Evolutionary conservation across 164 flowering plant species (phyloP).

Genomic region (Stephania cephalantha): DNA sequence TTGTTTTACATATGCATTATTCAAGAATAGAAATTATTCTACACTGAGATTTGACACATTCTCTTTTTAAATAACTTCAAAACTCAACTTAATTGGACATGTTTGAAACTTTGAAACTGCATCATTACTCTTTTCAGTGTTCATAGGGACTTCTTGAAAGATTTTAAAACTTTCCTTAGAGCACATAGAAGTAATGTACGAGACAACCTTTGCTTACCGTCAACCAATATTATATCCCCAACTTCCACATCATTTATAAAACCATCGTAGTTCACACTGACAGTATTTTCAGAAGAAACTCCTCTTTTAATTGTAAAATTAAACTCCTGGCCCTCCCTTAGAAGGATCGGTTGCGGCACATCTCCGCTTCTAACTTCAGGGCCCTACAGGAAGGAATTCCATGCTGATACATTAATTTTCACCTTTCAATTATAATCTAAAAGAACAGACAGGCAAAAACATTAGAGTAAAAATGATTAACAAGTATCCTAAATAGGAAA

Average conservation of each 20-base stretch:
- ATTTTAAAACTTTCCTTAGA: too few species aligned
- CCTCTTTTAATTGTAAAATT: conserved; percentile 89
- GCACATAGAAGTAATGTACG: not conserved
- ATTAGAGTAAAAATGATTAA: not conserved
- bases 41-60: too few species aligned
- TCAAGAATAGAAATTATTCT: too few species aligned
- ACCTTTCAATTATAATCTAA: not conserved
- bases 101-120: too few species aligned
- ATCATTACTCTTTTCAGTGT: too few species aligned
- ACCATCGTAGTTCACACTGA: conserved; percentile 96
- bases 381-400: conserved; percentile 43
- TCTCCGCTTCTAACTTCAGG: conserved; percentile 99
- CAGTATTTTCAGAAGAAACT: conserved; percentile 71
- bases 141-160: too few species aligned
- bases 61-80: too few species aligned
- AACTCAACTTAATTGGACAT: too few species aligned
- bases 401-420: conserved; percentile 4
- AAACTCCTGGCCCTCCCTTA: conserved; percentile 91
- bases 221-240: conserved; percentile 84
- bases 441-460: not conserved
- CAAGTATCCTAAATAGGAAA: too few species aligned
- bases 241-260: conserved; percentile 92
- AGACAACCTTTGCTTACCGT: conserved; percentile 49
- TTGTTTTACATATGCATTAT: too few species aligned
- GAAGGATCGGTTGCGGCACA: conserved; percentile 76